These are phyloP conservation scores for Ilex asprella DNA, from an alignment of 257 asterid species.

Conservation along the genomic window DNA sequence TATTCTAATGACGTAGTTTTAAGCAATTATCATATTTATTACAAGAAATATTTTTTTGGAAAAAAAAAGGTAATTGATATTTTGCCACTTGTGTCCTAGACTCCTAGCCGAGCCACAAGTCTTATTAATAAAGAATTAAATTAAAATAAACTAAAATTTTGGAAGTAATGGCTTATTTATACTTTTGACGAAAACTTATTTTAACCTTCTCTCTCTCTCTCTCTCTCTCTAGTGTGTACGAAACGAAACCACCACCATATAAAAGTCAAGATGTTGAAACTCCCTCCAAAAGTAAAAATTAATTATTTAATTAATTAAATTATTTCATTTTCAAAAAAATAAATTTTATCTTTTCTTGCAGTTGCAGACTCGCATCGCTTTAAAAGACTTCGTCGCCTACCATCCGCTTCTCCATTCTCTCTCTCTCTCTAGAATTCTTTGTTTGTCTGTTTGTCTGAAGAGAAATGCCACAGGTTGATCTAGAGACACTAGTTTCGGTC, in stretches of 20 bases:
- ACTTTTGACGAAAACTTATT: slow-evolving; percentile 9
- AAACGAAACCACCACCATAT: not conserved
- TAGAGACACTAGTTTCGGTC: slow-evolving; percentile 40
- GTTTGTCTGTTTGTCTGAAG: slow-evolving; percentile 7
- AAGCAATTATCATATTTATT: no score
- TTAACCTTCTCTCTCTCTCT: not conserved
- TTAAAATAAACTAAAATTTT: no score
- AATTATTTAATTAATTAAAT: not conserved
- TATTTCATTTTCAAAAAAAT: no score
- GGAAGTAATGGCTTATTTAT: not conserved
- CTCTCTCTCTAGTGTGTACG: not conserved
- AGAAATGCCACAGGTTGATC: slow-evolving; percentile 60
- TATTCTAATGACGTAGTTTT: no score
- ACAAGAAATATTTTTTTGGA: no score
- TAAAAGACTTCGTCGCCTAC: no score
- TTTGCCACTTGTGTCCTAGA: no score
- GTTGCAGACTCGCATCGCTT: no score
- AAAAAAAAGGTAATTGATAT: no score
- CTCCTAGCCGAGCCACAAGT: no score
- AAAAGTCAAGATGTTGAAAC: slow-evolving; percentile 13
- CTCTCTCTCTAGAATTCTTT: slow-evolving; percentile 7
- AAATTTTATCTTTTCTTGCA: no score
- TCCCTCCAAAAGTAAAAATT: slow-evolving; percentile 2
- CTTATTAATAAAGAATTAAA: no score
- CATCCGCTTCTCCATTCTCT: slow-evolving; percentile 2